phyloP scores from a whole-genome alignment of 106 monocot genomes.

The Agapanthus africanus region DNA sequence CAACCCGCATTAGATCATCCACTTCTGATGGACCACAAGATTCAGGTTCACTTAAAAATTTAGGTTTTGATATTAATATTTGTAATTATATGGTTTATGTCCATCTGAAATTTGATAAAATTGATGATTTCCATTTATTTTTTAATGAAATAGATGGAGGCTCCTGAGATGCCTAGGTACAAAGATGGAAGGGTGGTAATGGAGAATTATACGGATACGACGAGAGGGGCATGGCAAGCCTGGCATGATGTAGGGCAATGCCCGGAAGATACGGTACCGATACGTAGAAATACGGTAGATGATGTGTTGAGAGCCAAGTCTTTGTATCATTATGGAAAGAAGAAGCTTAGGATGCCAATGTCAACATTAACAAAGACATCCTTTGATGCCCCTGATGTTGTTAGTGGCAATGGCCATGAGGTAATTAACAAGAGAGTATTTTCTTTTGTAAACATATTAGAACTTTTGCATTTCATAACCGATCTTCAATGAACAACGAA shows the following conservation, averaged over 20 bases:
- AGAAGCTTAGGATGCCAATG: conserved; percentile 18
- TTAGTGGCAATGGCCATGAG: conserved; percentile 97
- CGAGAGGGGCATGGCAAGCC: conserved; percentile 52
- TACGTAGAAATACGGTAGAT: conserved; percentile 56
- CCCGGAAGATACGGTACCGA: conserved; percentile 64
- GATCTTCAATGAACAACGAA: too few species aligned
- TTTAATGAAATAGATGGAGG: conserved; percentile 35
- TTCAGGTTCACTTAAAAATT: conserved; percentile 48
- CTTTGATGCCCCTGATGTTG: conserved; percentile 40
- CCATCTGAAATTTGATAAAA: too few species aligned
- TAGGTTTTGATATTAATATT: too few species aligned
- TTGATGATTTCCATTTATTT: too few species aligned
- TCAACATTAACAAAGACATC: conserved; percentile 8
- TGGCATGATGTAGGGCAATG: conserved; percentile 88
- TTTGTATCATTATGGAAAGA: conserved; percentile 76
- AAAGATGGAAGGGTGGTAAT: conserved; percentile 8
- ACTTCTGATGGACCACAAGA: conserved; percentile 65
- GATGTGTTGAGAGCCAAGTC: conserved; percentile 83
- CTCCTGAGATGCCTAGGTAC: conserved; percentile 33
- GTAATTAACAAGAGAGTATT: too few species aligned
- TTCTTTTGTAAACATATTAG: too few species aligned
- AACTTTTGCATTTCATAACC: too few species aligned
- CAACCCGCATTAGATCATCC: conserved; percentile 88
- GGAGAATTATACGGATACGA: conserved; percentile 27
- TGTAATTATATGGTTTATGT: too few species aligned